A percentile compares a stretch with the other conserved stretches of the same genome.
These are phyloP conservation scores for Bipolaris bicolor DNA, from an alignment of 2,329 filamentous ascomycete species.

Conservation along the genomic window DNA sequence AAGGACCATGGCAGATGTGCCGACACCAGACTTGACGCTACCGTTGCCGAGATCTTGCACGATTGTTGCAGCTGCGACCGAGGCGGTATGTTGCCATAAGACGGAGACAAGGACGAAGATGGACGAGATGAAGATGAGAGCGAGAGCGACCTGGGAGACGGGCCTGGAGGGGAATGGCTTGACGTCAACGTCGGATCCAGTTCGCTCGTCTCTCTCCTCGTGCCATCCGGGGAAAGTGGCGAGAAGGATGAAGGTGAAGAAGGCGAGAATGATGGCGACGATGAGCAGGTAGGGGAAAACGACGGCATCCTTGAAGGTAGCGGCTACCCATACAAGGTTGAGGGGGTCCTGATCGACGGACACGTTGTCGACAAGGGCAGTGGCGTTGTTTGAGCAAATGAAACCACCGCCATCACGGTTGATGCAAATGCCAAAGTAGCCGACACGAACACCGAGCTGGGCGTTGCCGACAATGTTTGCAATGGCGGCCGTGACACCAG, in stretches of 20 bases:
- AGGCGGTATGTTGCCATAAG: constrained; percentile 93
- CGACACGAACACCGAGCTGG: constrained; percentile 85
- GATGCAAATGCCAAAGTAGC: constrained; percentile 97
- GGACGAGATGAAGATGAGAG: constrained; percentile 79
- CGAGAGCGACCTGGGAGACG: constrained; percentile 89
- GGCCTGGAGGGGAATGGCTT: constrained; percentile 92
- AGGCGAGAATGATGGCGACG: constrained; percentile 96
- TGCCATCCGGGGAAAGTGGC: constrained; percentile 98
- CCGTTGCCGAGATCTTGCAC: constrained; percentile 93
- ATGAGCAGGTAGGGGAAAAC: constrained; percentile 99
- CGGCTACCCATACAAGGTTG: constrained; percentile 95
- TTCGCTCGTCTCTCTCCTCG: constrained; percentile 78
- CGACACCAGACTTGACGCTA: constrained; percentile 82
- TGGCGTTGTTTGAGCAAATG: constrained; percentile 97
- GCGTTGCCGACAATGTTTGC: constrained; percentile 87
- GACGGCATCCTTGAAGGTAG: constrained; percentile 97
- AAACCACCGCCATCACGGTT: constrained; percentile 88
- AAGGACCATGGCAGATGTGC: constrained; percentile 93
- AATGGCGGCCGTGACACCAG: constrained; percentile 83
- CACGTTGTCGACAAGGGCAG: constrained; percentile 86
- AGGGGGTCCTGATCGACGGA: constrained; percentile 91
- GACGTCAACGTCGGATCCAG: constrained; percentile 83
- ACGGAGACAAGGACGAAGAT: constrained; percentile 71
- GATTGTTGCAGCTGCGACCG: constrained; percentile 91
- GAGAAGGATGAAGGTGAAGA: constrained; percentile 91